These are phyloP conservation scores for Alternaria ventricosa DNA, from an alignment of 2,329 filamentous ascomycete species.

Conservation along the genomic window DNA sequence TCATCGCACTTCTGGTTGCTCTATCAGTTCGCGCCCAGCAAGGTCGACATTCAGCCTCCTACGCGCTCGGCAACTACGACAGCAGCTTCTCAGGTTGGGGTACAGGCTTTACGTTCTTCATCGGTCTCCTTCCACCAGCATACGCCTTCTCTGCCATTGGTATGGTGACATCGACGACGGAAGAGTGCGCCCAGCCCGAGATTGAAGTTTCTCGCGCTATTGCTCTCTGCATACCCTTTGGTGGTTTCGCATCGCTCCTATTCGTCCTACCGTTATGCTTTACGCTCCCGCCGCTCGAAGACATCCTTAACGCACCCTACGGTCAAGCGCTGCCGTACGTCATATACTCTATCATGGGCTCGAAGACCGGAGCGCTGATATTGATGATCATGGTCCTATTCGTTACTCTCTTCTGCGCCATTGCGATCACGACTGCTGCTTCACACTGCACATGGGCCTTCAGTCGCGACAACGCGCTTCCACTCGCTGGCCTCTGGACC, in stretches of 20 bases:
- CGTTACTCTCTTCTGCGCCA: slow-evolving; percentile 61
- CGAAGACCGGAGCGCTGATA: slow-evolving; percentile 55
- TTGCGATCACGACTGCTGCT: slow-evolving; percentile 60
- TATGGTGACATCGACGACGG: slow-evolving; percentile 9
- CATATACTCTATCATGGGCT: slow-evolving; percentile 58
- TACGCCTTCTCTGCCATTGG: background rate
- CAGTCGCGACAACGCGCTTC: slow-evolving; percentile 54
- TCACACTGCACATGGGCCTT: slow-evolving; percentile 57
- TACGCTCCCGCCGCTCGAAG: slow-evolving; percentile 56
- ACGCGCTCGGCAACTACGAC: background rate
- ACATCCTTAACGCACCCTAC: slow-evolving; percentile 54
- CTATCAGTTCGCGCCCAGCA: background rate
- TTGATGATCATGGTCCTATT: slow-evolving; percentile 59
- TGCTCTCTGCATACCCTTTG: slow-evolving; percentile 60
- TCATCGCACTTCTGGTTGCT: slow-evolving; percentile 3
- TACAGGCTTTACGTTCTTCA: background rate
- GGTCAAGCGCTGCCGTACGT: slow-evolving; percentile 61
- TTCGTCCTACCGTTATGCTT: slow-evolving; percentile 64
- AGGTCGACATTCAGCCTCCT: background rate
- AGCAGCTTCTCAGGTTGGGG: background rate
- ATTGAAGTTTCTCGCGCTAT: slow-evolving; percentile 61
- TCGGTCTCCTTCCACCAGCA: background rate
- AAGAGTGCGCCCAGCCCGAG: slow-evolving; percentile 41
- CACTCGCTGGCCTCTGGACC: slow-evolving; percentile 48
- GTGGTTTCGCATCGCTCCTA: slow-evolving; percentile 61